A percentile compares a stretch with the other conserved stretches of the same genome.
Conservation (phyloP, 2,329 filamentous ascomycete species). For the Metarhizium rileyi region DNA sequence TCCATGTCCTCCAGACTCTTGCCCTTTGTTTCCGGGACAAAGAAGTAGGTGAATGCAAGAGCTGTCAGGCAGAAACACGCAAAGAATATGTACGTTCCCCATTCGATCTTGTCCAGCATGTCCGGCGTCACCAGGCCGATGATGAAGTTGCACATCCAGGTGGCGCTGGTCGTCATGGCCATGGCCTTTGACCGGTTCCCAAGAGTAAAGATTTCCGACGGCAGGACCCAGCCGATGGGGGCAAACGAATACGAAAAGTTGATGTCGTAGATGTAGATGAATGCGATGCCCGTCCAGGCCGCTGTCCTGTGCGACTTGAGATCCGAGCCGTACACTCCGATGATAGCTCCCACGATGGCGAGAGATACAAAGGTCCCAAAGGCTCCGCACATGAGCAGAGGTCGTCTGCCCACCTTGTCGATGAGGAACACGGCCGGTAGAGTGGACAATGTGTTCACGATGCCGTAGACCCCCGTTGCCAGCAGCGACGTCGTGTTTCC, state of each 20-base stretch:
- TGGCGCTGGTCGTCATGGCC: conserved; percentile 43
- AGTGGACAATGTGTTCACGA: conserved; percentile 40
- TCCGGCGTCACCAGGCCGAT: conserved; percentile 28
- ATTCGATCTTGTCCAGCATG: conserved; percentile 42
- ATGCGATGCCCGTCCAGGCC: conserved; percentile 50
- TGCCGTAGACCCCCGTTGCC: conserved; percentile 48
- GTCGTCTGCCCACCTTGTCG: conserved; percentile 48
- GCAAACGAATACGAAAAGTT: conserved; percentile 55
- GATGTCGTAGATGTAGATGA: conserved; percentile 54
- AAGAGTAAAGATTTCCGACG: conserved; percentile 52
- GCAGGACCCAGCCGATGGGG: conserved; percentile 56
- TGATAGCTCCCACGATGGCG: conserved; percentile 39
- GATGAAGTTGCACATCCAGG: conserved; percentile 28
- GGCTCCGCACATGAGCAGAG: conserved; percentile 52
- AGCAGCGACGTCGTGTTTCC: conserved; percentile 35
- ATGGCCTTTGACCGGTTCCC: conserved; percentile 50
- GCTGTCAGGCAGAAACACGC: conserved; percentile 41
- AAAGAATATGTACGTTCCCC: conserved; percentile 52
- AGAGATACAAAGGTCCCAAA: conserved; percentile 55
- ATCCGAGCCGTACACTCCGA: conserved; percentile 28
- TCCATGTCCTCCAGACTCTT: conserved; percentile 49
- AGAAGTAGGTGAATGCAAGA: conserved; percentile 40
- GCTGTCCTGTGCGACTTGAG: conserved; percentile 29
- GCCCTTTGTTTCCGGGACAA: conserved; percentile 49
- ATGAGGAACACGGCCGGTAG: conserved; percentile 38